Percentiles rank a stretch among this genome's conserved stretches.
Evolutionary conservation across 129 eudicot genomes (phyloP).

Genomic region (Pseudognaphalium luteoalbum): DNA sequence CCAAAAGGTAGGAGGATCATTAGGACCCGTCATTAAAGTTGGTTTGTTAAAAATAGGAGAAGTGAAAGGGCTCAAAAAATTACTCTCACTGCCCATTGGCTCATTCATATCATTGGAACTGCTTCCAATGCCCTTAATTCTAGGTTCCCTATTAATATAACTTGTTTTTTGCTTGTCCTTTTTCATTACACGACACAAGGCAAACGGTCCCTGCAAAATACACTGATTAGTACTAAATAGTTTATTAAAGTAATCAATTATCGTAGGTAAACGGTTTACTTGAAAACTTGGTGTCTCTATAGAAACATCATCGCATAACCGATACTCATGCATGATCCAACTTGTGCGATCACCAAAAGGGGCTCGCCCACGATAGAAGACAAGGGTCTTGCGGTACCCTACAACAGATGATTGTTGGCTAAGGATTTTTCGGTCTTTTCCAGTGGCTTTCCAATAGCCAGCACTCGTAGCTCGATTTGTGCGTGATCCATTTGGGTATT

Average conservation of each 20-base stretch:
- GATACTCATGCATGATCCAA: conserved; percentile 93
- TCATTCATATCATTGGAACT: conserved; percentile 44
- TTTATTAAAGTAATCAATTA: neutral
- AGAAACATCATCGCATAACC: conserved; percentile 61
- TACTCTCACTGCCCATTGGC: conserved; percentile 44
- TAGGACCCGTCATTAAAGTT: conserved; percentile 31
- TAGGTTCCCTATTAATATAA: conserved; percentile 41
- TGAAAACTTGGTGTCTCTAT: conserved; percentile 47
- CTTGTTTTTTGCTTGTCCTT: conserved; percentile 51
- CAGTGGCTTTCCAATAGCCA: conserved; percentile 93
- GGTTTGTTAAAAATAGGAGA: conserved; percentile 42
- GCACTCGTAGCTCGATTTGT: conserved; percentile 75
- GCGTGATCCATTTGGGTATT: conserved; percentile 88
- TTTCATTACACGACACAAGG: conserved; percentile 74
- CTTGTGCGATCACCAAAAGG: conserved; percentile 75
- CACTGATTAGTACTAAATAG: neutral
- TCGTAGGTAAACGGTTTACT: conserved; percentile 23
- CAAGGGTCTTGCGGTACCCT: conserved; percentile 80
- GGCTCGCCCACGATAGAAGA: conserved; percentile 80
- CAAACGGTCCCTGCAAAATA: conserved; percentile 57
- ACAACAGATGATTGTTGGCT: conserved; percentile 53
- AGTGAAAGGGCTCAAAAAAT: conserved; percentile 50
- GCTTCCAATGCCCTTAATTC: conserved; percentile 40
- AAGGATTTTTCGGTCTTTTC: conserved; percentile 69
- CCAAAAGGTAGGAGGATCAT: conserved; percentile 49